Percentiles rank a stretch among this genome's conserved stretches.
Conservation (phyloP, 2,329 filamentous ascomycete genomes). For the Alternaria solani region DNA sequence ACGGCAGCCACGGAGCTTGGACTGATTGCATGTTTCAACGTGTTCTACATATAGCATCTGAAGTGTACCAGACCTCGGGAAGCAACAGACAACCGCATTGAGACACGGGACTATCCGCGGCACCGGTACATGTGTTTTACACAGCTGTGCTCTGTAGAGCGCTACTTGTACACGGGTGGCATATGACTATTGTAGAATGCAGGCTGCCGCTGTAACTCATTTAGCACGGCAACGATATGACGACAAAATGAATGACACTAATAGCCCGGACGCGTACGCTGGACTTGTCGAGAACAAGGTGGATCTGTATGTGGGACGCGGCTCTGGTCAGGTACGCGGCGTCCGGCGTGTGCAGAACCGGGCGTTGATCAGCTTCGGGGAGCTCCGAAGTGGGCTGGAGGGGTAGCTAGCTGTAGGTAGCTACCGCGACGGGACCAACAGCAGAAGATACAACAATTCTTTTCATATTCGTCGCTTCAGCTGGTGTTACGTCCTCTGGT, state of each 20-base stretch:
- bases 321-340: not conserved
- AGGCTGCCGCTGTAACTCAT: slow-evolving; percentile 1
- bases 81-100: slow-evolving; percentile 1
- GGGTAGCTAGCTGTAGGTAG: slow-evolving; percentile 10
- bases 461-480: not conserved
- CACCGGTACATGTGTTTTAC: not conserved
- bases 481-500: not conserved
- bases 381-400: slow-evolving; percentile 12
- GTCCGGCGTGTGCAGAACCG: slow-evolving; percentile 1
- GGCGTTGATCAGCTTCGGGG: slow-evolving; percentile 3
- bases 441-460: not conserved
- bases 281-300: not conserved
- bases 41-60: not conserved
- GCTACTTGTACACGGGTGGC: not conserved
- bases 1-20: not conserved
- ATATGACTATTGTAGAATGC: not conserved
- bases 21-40: not conserved
- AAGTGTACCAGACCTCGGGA: not conserved
- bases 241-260: not conserved
- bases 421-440: slow-evolving; percentile 1
- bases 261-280: not conserved
- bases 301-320: not conserved
- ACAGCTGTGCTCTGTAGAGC: not conserved
- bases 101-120: not conserved
- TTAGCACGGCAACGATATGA: not conserved